Conservation (phyloP, 148 eudicot species). For the Cornus florida region DNA sequence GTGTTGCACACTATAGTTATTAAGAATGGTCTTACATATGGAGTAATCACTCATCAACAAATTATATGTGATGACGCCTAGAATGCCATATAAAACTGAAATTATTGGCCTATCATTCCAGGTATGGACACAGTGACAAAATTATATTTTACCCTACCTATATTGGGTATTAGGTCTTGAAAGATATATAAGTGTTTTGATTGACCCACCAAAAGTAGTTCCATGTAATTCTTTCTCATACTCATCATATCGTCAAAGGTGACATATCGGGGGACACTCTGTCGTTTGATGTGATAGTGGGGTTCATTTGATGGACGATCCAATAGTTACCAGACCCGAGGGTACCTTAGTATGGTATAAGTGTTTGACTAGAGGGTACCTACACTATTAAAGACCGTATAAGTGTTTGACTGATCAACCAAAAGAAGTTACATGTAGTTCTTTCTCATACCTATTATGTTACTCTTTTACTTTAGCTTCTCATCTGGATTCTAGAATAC, state of each 20-base stretch:
- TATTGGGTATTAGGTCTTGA: slow-evolving; percentile 12
- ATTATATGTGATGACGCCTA: not conserved
- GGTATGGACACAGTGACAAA: not conserved
- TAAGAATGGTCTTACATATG: not conserved
- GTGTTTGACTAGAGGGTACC: too few species aligned
- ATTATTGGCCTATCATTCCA: slow-evolving; percentile 7
- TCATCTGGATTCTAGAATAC: too few species aligned
- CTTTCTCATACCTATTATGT: too few species aligned
- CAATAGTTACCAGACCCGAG: too few species aligned
- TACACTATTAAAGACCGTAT: too few species aligned
- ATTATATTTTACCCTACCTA: not conserved
- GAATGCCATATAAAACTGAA: slow-evolving; percentile 3
- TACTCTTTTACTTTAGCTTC: too few species aligned
- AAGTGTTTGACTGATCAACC: too few species aligned
- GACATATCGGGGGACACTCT: too few species aligned
- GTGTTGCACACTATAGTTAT: not conserved
- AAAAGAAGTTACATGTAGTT: too few species aligned
- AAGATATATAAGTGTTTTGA: slow-evolving; percentile 1
- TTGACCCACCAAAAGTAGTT: slow-evolving; percentile 16
- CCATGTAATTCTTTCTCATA: slow-evolving; percentile 14
- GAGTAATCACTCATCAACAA: slow-evolving; percentile 2
- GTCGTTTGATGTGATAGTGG: too few species aligned
- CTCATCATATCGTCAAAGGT: slow-evolving; percentile 11
- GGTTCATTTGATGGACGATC: too few species aligned
- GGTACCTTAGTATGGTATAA: too few species aligned